Evolutionary conservation across 805 yeast genomes (phyloP).

Genomic region (Kodamaea sagamina): DNA sequence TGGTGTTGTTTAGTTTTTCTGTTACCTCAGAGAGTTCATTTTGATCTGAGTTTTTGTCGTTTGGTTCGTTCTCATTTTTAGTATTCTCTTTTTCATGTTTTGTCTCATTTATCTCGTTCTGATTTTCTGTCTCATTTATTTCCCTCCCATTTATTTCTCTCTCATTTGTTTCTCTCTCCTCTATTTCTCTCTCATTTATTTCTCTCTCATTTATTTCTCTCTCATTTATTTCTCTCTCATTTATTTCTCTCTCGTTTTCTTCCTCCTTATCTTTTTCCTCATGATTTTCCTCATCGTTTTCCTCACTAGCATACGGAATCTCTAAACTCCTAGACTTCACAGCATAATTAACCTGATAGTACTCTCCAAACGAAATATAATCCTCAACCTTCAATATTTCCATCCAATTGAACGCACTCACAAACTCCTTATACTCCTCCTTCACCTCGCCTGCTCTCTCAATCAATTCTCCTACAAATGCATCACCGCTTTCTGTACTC

Average conservation of each 20-base stretch:
- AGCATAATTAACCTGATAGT: slow-evolving; percentile 42
- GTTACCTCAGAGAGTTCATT: slow-evolving; percentile 25
- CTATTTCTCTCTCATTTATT: neutral
- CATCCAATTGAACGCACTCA: slow-evolving; percentile 3
- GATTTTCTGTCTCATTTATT: neutral
- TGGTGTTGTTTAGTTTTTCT: too few species aligned
- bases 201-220: neutral
- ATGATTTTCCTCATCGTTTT: neutral
- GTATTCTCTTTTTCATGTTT: neutral
- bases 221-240: neutral
- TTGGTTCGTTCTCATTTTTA: neutral
- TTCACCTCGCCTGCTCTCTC: slow-evolving; percentile 6
- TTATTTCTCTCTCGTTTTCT: neutral
- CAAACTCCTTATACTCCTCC: slow-evolving; percentile 17
- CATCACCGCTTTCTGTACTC: slow-evolving; percentile 12
- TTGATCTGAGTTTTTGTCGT: neutral
- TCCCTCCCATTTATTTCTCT: neutral
- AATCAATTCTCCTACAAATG: slow-evolving; percentile 12
- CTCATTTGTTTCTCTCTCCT: neutral
- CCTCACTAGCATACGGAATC: slow-evolving; percentile 49
- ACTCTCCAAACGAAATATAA: slow-evolving; percentile 22
- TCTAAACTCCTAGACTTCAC: slow-evolving; percentile 63
- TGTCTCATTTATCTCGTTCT: too few species aligned
- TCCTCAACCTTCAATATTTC: slow-evolving; percentile 19
- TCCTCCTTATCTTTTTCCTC: neutral